These are phyloP conservation scores for Corchorus capsularis DNA, from an alignment of 345 rosid genomes.

Conservation along the genomic window DNA sequence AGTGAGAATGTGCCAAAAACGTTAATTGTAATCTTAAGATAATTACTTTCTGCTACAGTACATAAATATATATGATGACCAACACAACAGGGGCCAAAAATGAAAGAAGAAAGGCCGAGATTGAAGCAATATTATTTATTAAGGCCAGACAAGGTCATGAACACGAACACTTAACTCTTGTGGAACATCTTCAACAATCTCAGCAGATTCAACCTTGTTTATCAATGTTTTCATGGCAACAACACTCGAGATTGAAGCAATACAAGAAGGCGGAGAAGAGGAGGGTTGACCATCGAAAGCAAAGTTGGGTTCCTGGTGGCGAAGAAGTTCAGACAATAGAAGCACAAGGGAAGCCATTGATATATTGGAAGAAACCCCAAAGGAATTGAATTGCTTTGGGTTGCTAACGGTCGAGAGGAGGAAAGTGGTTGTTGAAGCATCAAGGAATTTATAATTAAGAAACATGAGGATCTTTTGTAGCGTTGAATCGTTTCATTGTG, in stretches of 20 bases:
- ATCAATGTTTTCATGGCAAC: neutral
- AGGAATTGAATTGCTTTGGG: neutral
- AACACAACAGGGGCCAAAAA: too few species aligned
- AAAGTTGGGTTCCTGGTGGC: neutral
- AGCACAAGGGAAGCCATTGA: constrained; percentile 17
- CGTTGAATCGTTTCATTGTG: too few species aligned
- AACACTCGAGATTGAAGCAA: neutral
- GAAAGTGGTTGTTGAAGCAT: too few species aligned
- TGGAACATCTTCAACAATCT: neutral
- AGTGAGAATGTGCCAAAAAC: too few species aligned
- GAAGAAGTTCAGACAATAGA: constrained; percentile 5
- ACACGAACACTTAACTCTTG: neutral
- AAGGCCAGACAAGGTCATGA: neutral
- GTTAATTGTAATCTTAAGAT: too few species aligned
- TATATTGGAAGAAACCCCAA: neutral
- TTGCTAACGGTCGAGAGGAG: too few species aligned
- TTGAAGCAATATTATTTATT: too few species aligned
- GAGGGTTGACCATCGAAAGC: neutral
- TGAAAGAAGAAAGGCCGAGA: too few species aligned
- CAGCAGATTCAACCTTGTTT: neutral
- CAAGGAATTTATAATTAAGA: too few species aligned
- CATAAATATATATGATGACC: too few species aligned
- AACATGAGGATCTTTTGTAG: too few species aligned
- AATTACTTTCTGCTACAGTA: too few species aligned
- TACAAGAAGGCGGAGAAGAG: neutral